Percentiles rank a stretch among this genome's conserved stretches.
These are phyloP conservation scores for Solanum chacoense DNA, from an alignment of 305 asterid species.

Conservation along the genomic window DNA sequence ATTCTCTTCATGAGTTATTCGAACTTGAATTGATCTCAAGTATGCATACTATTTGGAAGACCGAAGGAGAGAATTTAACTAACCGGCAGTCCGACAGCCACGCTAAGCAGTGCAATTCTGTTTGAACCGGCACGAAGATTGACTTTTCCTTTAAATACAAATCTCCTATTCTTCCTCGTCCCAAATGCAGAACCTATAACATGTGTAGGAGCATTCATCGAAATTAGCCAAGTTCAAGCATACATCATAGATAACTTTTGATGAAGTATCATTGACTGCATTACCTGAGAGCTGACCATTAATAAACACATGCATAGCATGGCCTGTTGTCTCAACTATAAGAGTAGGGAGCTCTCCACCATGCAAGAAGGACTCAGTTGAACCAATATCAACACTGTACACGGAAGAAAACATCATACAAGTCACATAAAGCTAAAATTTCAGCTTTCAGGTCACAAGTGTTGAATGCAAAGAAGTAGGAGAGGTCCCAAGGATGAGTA, in stretches of 20 bases:
- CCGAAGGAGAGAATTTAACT: conserved; percentile 22
- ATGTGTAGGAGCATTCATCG: neutral
- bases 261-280: neutral
- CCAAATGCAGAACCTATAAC: conserved; percentile 81
- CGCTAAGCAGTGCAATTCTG: conserved; percentile 75
- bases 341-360: conserved; percentile 76
- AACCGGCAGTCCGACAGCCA: conserved; percentile 93
- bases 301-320: conserved; percentile 70
- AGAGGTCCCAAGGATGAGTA: neutral
- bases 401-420: neutral
- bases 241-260: neutral
- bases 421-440: neutral
- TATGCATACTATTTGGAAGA: neutral
- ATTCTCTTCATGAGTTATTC: neutral
- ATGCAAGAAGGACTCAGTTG: conserved; percentile 70
- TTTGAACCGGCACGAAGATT: conserved; percentile 63
- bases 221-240: neutral
- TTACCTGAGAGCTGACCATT: conserved; percentile 80
- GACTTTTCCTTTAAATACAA: conserved; percentile 46
- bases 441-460: neutral
- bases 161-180: conserved; percentile 68
- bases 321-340: conserved; percentile 72
- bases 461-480: neutral
- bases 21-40: neutral
- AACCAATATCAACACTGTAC: conserved; percentile 60